phyloP scores from a whole-genome alignment of 306 rosid genomes.

The Castanopsis chinensis region DNA sequence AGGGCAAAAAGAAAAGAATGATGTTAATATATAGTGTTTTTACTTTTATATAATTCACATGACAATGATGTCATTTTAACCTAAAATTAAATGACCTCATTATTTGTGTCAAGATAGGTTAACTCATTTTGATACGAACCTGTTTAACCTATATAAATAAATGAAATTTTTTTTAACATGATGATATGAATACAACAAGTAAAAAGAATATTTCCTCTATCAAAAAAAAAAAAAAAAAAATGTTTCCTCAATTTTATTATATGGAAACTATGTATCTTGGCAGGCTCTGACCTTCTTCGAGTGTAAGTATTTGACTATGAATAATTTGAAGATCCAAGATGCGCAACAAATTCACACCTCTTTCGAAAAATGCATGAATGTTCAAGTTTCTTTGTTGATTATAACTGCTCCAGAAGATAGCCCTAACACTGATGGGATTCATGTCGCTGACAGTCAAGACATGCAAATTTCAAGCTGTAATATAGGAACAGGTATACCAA shows the following conservation, averaged over 20 bases:
- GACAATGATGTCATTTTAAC: too few relatives aligned
- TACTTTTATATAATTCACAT: too few relatives aligned
- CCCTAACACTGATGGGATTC: slow-evolving; percentile 86
- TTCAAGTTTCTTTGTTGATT: slow-evolving; percentile 39
- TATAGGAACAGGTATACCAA: slow-evolving; percentile 54
- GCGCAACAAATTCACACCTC: slow-evolving; percentile 60
- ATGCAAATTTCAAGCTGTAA: slow-evolving; percentile 47
- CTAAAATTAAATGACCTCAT: too few relatives aligned
- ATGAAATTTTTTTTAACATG: too few relatives aligned
- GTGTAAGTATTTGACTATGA: slow-evolving; percentile 44
- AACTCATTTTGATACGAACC: too few relatives aligned
- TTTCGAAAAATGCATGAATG: slow-evolving; percentile 38
- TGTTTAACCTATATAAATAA: too few relatives aligned
- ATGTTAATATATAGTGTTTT: too few relatives aligned
- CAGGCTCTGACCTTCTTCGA: slow-evolving; percentile 64
- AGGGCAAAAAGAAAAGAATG: too few relatives aligned
- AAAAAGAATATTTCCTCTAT: too few relatives aligned
- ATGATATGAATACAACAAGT: too few relatives aligned
- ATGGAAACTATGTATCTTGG: slow-evolving; percentile 1
- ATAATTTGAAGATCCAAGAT: slow-evolving; percentile 38
- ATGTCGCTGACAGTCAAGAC: slow-evolving; percentile 45
- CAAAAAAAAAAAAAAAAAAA: neutral
- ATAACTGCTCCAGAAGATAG: slow-evolving; percentile 57
- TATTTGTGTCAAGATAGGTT: too few relatives aligned
- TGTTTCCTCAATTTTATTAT: neutral